Evolutionary conservation across 495 filamentous ascomycete species (phyloP).

Genomic region (Lasiosphaeria hispida): DNA sequence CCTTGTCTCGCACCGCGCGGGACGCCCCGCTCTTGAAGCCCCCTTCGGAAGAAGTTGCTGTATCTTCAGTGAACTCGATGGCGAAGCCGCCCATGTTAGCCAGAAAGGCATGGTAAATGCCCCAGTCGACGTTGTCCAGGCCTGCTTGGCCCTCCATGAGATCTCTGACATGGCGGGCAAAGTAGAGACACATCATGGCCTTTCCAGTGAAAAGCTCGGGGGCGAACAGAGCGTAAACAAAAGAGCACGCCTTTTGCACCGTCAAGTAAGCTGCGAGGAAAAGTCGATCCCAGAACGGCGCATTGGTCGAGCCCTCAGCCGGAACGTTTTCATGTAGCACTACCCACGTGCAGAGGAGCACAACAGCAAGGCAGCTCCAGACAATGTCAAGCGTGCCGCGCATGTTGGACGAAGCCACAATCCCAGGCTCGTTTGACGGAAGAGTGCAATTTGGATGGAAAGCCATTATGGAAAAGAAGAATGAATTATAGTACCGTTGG

Average conservation of each 20-base stretch:
- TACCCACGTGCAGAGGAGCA: not conserved
- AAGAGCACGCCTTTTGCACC: slow-evolving; percentile 23
- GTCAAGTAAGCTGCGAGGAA: not conserved
- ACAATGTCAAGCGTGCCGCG: slow-evolving; percentile 4
- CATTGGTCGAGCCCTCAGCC: not conserved
- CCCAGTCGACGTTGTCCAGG: slow-evolving; percentile 26
- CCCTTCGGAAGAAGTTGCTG: slow-evolving; percentile 12
- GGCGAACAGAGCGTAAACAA: slow-evolving; percentile 26
- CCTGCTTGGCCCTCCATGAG: slow-evolving; percentile 3
- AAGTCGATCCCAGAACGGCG: too few species aligned
- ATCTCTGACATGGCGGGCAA: slow-evolving; percentile 6
- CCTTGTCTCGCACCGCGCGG: not conserved
- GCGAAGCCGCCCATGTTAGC: slow-evolving; percentile 45
- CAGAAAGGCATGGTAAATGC: slow-evolving; percentile 36
- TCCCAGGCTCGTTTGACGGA: not conserved
- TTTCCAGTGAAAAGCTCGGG: slow-evolving; percentile 25
- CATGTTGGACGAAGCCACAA: not conserved
- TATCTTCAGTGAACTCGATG: slow-evolving; percentile 15
- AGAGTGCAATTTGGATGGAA: slow-evolving; percentile 1
- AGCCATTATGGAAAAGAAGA: not conserved
- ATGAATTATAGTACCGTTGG: too few species aligned
- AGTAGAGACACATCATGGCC: slow-evolving; percentile 6
- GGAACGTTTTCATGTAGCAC: not conserved
- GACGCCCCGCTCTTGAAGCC: not conserved
- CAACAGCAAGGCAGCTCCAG: not conserved